Base-by-base conservation (phyloP, 2,329 filamentous ascomycete genomes). In the Penicillium sp. region DNA sequence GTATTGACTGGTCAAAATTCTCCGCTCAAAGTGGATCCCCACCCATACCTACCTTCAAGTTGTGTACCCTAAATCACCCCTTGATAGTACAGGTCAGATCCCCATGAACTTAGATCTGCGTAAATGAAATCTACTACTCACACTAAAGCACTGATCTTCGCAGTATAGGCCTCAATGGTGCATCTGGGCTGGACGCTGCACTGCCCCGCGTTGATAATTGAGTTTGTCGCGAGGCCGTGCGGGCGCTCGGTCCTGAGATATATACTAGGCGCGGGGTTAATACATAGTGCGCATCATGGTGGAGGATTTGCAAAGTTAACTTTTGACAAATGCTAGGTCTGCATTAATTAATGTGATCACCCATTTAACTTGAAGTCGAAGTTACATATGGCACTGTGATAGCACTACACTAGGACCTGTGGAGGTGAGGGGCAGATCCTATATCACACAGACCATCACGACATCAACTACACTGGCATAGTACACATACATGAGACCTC, bases 1-100 rank as follows among this genome's bases (percentile, higher is more conserved):
- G 16, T 39, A 10, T 21, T 37, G 34, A 37, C 47, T 52, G 50
- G 45, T 46, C 28, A 26, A 31, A 47, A 54, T 43, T 24, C 40
- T 37, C 34, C 34, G 21, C 9, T 14, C 24, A 13, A 7, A 10
- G 45, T 46, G 44, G 44, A 24, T 10, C 43, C 31, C 33, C 14
- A 16, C 33, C 14, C 9, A 18, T 10, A 36, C 3, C 5, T 36
- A 18, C n/a, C 33, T 14, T 18, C 14, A 37, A 9, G 16, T 16
- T 18, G 31, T 34, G 16, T 16, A 1, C 6, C 6, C 14, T 18
- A 9, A 3, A 9, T 3, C 19, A 9, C 40, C 40, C 40, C 40
- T 43, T 43, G 40, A 43, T 43, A 43, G 21, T 21, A 43, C 40
- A 43, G 40, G 24, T 43, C 40, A 43, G 23, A 43, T 28, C 11